These are phyloP conservation scores for Ogataea naganishii DNA, from an alignment of 805 yeast genomes.

Conservation along the genomic window DNA sequence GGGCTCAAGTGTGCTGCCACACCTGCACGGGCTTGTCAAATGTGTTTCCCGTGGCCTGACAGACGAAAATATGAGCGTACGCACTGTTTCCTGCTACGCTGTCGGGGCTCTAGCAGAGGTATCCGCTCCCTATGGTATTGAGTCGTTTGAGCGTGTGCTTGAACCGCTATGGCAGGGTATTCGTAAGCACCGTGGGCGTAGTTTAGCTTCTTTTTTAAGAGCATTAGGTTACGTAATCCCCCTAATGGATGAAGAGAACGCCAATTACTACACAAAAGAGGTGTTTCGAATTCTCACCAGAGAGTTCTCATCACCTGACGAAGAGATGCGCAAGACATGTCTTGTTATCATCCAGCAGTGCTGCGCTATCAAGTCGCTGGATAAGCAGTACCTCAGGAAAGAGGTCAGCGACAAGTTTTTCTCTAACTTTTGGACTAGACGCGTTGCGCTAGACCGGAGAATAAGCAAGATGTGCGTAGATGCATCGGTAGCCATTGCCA, in stretches of 20 bases:
- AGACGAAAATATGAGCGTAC: conserved; percentile 62
- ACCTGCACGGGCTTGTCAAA: conserved; percentile 53
- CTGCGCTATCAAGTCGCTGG: conserved; percentile 50
- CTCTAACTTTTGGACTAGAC: conserved; percentile 70
- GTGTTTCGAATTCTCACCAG: conserved; percentile 57
- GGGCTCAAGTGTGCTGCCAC: conserved; percentile 73
- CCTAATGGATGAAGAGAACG: conserved; percentile 76
- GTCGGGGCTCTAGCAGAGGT: conserved; percentile 72
- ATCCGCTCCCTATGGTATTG: conserved; percentile 83
- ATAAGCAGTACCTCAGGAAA: conserved; percentile 37
- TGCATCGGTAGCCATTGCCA: conserved; percentile 60
- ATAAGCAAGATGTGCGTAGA: conserved; percentile 55
- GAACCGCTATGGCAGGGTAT: conserved; percentile 81
- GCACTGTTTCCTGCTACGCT: conserved; percentile 65
- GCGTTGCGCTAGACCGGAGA: conserved; percentile 64
- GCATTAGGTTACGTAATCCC: conserved; percentile 79
- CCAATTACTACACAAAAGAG: conserved; percentile 69
- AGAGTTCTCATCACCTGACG: conserved; percentile 77
- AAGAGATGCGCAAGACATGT: conserved; percentile 74
- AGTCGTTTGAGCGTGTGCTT: conserved; percentile 65
- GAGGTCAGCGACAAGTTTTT: conserved; percentile 57
- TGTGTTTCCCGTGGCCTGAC: conserved; percentile 49
- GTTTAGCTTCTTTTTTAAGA: conserved; percentile 65
- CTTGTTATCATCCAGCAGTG: conserved; percentile 61
- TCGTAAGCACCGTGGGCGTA: conserved; percentile 65